Conservation (phyloP, 352 stramenopile species). For the Phytophthora pluvialis region DNA sequence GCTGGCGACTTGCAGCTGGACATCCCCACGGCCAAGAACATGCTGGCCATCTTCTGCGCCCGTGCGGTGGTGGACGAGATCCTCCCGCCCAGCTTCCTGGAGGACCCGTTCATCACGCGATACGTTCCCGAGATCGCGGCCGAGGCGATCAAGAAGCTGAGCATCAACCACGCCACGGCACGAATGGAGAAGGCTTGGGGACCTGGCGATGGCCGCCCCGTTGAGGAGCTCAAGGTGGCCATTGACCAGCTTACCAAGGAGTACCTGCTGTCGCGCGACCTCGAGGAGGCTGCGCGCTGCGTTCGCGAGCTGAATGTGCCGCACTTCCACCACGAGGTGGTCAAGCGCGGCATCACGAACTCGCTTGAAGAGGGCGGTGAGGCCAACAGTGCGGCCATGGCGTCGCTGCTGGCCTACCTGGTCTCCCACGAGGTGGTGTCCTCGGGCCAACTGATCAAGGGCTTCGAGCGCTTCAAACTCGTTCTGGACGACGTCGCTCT, state of each 20-base stretch:
- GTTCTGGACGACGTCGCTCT: constrained; percentile 68
- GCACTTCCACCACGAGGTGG: constrained; percentile 98
- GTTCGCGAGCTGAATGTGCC: constrained; percentile 94
- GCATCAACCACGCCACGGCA: constrained; percentile 95
- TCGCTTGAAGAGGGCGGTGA: constrained; percentile 59
- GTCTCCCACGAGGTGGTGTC: constrained; percentile 70
- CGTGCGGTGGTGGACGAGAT: constrained; percentile 99
- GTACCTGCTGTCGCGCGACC: constrained; percentile 94
- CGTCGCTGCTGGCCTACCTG: constrained; percentile 80
- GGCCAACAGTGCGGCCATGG: constrained; percentile 60
- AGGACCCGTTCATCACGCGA: constrained; percentile 94
- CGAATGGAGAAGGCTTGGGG: constrained; percentile 98
- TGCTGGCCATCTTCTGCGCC: constrained; percentile 97
- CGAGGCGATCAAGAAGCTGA: constrained; percentile 96
- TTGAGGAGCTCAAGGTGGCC: constrained; percentile 94
- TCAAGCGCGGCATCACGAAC: constrained; percentile 82
- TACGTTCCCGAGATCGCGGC: constrained; percentile 96
- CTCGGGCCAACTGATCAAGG: constrained; percentile 72
- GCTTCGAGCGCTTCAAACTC: constrained; percentile 83
- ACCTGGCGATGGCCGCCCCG: constrained; percentile 91
- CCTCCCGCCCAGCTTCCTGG: constrained; percentile 97
- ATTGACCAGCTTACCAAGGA: constrained; percentile 97
- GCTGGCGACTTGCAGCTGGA: constrained; percentile 97
- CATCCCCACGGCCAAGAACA: constrained; percentile 91
- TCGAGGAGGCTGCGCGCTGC: constrained; percentile 94